Evolutionary conservation across 108 stramenopile species (phyloP).

Genomic region (Skeletonema tropicum): DNA sequence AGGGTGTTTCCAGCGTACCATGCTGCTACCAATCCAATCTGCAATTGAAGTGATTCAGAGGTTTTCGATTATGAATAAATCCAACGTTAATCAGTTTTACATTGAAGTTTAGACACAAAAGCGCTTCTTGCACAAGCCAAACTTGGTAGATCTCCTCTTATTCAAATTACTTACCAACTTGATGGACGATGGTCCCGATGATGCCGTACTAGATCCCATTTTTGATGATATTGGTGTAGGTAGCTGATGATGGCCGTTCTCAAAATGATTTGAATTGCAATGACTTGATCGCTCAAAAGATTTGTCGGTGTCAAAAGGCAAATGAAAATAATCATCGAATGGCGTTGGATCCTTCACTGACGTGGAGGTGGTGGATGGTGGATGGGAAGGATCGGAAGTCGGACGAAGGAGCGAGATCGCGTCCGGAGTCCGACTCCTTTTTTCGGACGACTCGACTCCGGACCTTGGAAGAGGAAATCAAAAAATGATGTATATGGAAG

Average conservation of each 20-base stretch:
- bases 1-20: slow-evolving; percentile 91
- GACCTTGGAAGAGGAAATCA: too few species aligned
- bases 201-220: slow-evolving; percentile 1
- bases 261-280: too few species aligned
- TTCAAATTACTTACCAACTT: slow-evolving; percentile 8
- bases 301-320: too few species aligned
- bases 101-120: neutral
- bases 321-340: neutral
- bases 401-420: too few species aligned
- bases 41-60: neutral
- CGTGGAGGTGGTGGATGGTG: neutral
- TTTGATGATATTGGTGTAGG: neutral
- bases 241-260: neutral
- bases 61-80: too few species aligned
- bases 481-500: too few species aligned
- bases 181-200: slow-evolving; percentile 13
- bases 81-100: too few species aligned
- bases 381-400: too few species aligned
- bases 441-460: too few species aligned
- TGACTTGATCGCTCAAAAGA: neutral
- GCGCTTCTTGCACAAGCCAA: neutral
- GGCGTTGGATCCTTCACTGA: neutral
- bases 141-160: neutral
- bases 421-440: too few species aligned
- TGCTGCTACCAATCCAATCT: slow-evolving; percentile 72